Conservation (phyloP, 2,329 filamentous ascomycete genomes). For the Alternaria sp. region DNA sequence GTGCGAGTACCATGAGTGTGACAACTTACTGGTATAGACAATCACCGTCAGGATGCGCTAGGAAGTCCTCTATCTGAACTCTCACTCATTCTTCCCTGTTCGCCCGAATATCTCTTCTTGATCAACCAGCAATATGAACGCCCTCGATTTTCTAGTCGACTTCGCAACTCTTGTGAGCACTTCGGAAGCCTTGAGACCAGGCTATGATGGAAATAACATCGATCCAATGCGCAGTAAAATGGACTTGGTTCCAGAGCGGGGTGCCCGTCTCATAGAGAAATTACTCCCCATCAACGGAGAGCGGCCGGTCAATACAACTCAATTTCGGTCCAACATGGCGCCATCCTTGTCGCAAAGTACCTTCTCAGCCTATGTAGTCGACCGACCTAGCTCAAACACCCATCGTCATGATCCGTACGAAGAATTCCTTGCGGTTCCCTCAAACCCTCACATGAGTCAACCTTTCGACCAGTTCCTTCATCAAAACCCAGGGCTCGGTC, state of each 20-base stretch:
- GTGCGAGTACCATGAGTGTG: slow-evolving; percentile 5
- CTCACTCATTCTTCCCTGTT: background rate
- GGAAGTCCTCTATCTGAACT: background rate
- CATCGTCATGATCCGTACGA: background rate
- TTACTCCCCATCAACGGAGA: background rate
- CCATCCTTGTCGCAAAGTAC: background rate
- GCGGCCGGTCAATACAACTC: background rate
- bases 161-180: slow-evolving; percentile 16
- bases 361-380: background rate
- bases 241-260: background rate
- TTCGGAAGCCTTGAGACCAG: background rate
- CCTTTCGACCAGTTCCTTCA: background rate
- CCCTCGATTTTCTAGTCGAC: slow-evolving; percentile 28
- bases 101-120: background rate
- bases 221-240: background rate
- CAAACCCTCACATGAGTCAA: background rate
- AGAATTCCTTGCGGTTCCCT: background rate
- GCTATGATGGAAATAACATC: background rate
- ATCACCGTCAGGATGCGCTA: background rate
- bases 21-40: background rate
- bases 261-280: background rate
- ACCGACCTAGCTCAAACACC: background rate
- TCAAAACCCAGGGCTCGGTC: background rate
- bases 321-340: background rate
- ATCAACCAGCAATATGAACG: slow-evolving; percentile 17